These are phyloP conservation scores for Pseudogymnoascus sp. DNA, from an alignment of 2,329 filamentous ascomycete species.

Conservation along the genomic window DNA sequence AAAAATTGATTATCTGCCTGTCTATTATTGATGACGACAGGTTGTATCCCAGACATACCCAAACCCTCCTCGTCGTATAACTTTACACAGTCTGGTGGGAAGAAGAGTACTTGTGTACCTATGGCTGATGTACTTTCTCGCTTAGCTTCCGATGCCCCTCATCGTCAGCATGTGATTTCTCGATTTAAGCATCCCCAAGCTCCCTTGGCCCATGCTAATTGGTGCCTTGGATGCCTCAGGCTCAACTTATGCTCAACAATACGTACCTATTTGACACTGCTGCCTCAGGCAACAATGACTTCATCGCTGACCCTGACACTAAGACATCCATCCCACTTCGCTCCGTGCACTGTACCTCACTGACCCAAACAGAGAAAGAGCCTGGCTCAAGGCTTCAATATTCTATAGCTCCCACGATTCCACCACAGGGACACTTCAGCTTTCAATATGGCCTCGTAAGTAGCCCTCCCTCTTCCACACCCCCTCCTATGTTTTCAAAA, in stretches of 20 bases:
- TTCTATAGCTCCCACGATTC: neutral
- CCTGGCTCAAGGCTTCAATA: neutral
- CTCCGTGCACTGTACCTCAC: neutral
- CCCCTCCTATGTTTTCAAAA: neutral
- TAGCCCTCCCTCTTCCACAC: neutral
- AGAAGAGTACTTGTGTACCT: neutral
- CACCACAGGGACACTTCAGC: neutral
- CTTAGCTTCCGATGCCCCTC: neutral
- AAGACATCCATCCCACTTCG: neutral
- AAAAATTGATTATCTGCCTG: neutral
- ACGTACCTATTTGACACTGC: neutral
- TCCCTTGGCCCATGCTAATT: neutral
- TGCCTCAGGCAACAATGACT: slow-evolving; percentile 7
- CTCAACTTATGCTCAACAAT: neutral
- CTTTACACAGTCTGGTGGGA: neutral
- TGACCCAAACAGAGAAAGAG: neutral
- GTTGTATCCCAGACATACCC: neutral
- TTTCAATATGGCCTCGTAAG: neutral
- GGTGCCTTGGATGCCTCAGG: neutral
- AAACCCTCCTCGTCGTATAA: neutral
- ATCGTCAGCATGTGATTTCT: neutral
- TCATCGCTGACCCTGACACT: neutral
- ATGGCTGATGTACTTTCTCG: neutral
- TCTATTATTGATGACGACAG: neutral
- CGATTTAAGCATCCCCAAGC: neutral